These are phyloP conservation scores for Melastoma malabathricum DNA, from an alignment of 345 rosid genomes.

Conservation along the genomic window DNA sequence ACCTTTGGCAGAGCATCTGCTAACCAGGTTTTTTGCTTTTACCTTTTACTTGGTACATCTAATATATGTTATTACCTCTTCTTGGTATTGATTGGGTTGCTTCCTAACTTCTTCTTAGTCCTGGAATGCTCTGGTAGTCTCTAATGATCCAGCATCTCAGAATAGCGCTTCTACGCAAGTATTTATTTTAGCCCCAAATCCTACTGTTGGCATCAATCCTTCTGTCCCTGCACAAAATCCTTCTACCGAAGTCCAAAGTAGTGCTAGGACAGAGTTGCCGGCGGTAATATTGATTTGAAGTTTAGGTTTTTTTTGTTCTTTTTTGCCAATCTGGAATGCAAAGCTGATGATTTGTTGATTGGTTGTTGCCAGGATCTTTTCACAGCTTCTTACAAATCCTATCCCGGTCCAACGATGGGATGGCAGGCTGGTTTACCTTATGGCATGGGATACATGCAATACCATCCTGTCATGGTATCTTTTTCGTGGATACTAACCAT, in stretches of 20 bases:
- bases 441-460: slow-evolving; percentile 56
- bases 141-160: slow-evolving; percentile 28
- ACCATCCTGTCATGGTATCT: slow-evolving; percentile 44
- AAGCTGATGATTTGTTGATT: background rate
- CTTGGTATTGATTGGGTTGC: slow-evolving; percentile 1
- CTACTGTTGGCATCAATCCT: slow-evolving; percentile 18
- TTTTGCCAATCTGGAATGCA: background rate
- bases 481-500: slow-evolving; percentile 1
- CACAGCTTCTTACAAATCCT: slow-evolving; percentile 39
- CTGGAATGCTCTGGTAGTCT: slow-evolving; percentile 30
- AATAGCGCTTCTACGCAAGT: slow-evolving; percentile 35
- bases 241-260: slow-evolving; percentile 28
- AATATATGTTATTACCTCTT: slow-evolving; percentile 6
- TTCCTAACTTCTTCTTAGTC: slow-evolving; percentile 27
- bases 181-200: slow-evolving; percentile 13
- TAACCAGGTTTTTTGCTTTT: slow-evolving; percentile 40
- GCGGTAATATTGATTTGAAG: slow-evolving; percentile 27
- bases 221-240: slow-evolving; percentile 22
- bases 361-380: slow-evolving; percentile 62
- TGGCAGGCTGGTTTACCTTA: slow-evolving; percentile 68
- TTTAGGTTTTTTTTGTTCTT: background rate
- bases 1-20: slow-evolving; percentile 30
- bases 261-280: slow-evolving; percentile 66
- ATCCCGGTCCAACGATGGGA: slow-evolving; percentile 37
- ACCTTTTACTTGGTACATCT: slow-evolving; percentile 2